Evolutionary conservation across 495 filamentous ascomycete genomes (phyloP).

Genomic region (Evansstolkia leycettana): DNA sequence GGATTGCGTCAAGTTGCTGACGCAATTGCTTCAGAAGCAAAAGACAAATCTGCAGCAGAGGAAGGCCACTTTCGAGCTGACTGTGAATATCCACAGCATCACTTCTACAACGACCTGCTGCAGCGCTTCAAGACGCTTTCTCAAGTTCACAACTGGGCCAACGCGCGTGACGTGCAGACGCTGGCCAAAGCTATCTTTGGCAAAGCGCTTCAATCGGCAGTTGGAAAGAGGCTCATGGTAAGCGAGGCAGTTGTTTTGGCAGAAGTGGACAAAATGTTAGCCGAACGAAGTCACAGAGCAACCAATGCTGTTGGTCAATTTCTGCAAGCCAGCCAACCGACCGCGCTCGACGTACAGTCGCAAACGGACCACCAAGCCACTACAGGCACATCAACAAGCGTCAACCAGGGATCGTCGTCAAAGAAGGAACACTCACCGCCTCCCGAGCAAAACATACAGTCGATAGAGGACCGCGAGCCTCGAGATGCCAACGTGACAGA

Average conservation of each 20-base stretch:
- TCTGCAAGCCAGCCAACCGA: background rate
- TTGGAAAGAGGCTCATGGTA: conserved; percentile 11
- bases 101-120: conserved; percentile 13
- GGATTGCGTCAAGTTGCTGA: conserved; percentile 31
- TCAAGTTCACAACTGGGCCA: conserved; percentile 47
- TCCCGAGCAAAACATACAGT: background rate
- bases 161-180: conserved; percentile 52
- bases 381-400: background rate
- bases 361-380: background rate
- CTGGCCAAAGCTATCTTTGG: conserved; percentile 41
- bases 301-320: background rate
- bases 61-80: conserved; percentile 20
- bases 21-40: conserved; percentile 8
- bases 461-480: background rate
- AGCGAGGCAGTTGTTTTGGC: conserved; percentile 20
- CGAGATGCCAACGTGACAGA: conserved; percentile 48
- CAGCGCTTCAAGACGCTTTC: conserved; percentile 29
- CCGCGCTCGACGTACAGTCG: background rate
- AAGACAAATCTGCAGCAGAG: conserved; percentile 10
- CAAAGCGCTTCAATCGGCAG: conserved; percentile 19
- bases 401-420: background rate
- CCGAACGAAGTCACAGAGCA: conserved; percentile 25
- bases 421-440: background rate
- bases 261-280: conserved; percentile 30
- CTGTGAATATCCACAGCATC: conserved; percentile 7